A percentile compares a stretch with the other conserved stretches of the same genome.
These are phyloP conservation scores for Xerocomus spinulosus DNA, from an alignment of 768 basidiomycete genomes.

Conservation along the genomic window DNA sequence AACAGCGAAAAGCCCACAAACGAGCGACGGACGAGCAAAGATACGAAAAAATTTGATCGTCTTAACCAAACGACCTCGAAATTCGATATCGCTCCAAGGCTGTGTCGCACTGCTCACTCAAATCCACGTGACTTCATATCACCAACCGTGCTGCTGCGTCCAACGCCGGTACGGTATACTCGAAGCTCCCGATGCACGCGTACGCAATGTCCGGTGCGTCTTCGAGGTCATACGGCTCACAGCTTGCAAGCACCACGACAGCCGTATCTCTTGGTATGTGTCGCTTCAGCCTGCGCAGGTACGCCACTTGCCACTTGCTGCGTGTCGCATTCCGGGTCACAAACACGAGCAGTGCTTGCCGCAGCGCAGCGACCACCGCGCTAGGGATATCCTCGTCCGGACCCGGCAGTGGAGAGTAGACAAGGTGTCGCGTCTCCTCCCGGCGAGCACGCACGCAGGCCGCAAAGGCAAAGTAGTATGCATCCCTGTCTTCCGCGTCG, in stretches of 20 bases:
- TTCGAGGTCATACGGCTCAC: constrained; percentile 62
- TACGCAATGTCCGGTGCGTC: constrained; percentile 21
- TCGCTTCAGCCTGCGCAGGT: constrained; percentile 30
- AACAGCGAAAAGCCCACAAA: background rate
- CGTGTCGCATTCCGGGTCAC: constrained; percentile 55
- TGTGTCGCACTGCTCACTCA: constrained; percentile 16
- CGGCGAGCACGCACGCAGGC: constrained; percentile 32
- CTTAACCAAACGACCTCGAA: background rate
- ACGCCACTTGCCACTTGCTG: constrained; percentile 48
- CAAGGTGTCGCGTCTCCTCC: constrained; percentile 38
- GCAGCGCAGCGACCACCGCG: background rate
- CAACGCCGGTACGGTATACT: constrained; percentile 52
- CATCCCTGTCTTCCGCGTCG: constrained; percentile 20
- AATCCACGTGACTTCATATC: constrained; percentile 20
- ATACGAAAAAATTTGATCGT: background rate
- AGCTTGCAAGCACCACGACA: constrained; percentile 53
- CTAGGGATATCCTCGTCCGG: background rate
- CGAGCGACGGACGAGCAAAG: background rate
- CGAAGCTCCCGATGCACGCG: constrained; percentile 51
- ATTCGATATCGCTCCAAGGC: constrained; percentile 19
- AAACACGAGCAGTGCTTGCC: constrained; percentile 36
- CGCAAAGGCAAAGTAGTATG: constrained; percentile 50
- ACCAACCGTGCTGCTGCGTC: constrained; percentile 37
- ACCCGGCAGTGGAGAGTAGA: constrained; percentile 35
- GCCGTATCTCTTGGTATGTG: constrained; percentile 20